Conservation (phyloP, 2,329 filamentous ascomycete species). For the Rugonectria rugulosa region DNA sequence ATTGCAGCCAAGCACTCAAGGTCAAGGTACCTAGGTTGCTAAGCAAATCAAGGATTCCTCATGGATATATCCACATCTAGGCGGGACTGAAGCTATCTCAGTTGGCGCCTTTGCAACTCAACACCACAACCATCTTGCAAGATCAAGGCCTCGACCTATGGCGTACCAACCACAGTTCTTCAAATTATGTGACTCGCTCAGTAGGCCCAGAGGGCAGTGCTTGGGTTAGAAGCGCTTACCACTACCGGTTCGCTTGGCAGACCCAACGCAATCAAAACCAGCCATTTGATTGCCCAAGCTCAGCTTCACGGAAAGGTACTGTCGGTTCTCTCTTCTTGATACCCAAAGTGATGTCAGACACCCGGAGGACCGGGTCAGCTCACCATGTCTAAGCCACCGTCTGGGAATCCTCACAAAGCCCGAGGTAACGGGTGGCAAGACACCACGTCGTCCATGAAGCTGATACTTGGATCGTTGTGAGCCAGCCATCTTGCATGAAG, state of each 20-base stretch:
- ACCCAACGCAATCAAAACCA: neutral
- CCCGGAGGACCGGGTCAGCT: constrained; percentile 5
- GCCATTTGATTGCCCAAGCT: neutral
- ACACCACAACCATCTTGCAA: neutral
- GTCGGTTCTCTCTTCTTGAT: neutral
- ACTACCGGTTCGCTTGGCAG: neutral
- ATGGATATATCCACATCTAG: too few relatives aligned
- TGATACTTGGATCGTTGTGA: constrained; percentile 1
- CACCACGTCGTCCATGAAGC: neutral
- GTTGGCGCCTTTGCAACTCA: neutral
- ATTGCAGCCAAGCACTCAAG: too few relatives aligned
- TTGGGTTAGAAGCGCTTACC: neutral
- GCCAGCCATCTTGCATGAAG: constrained; percentile 2
- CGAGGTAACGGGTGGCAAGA: neutral
- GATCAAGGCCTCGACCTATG: neutral
- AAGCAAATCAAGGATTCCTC: too few relatives aligned
- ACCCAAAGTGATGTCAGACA: constrained; percentile 8
- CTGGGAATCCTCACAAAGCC: neutral
- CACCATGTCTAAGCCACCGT: constrained; percentile 16
- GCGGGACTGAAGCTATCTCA: constrained; percentile 1
- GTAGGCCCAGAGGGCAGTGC: constrained; percentile 21
- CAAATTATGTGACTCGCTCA: neutral
- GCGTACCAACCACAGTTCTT: neutral
- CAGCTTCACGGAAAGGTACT: neutral
- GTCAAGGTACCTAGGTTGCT: too few relatives aligned